These are phyloP conservation scores for Termitomyces sp. DNA, from an alignment of 768 basidiomycete species.

Conservation along the genomic window DNA sequence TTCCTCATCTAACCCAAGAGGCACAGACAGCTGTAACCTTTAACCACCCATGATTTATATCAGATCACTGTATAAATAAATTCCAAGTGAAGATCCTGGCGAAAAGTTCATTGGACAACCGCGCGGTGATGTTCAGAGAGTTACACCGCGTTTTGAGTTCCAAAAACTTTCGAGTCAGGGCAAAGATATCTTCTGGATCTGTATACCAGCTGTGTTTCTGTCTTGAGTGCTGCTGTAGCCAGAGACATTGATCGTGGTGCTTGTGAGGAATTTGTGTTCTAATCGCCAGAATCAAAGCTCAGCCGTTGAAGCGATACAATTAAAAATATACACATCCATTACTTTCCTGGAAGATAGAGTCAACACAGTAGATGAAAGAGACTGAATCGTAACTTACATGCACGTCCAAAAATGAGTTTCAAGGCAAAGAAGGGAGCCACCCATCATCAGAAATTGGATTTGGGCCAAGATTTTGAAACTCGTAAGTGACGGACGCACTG, in stretches of 20 bases:
- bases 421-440: too few relatives aligned
- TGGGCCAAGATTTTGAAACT: too few relatives aligned
- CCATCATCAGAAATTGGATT: too few relatives aligned
- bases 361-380: not conserved
- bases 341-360: not conserved
- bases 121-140: too few relatives aligned
- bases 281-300: not conserved
- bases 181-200: not conserved
- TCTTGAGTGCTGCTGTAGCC: not conserved
- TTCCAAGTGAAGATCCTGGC: not conserved
- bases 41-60: not conserved
- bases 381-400: not conserved
- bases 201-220: not conserved
- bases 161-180: too few relatives aligned
- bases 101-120: not conserved
- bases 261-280: not conserved
- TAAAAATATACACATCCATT: not conserved
- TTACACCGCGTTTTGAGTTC: too few relatives aligned
- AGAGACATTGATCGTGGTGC: not conserved
- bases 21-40: not conserved
- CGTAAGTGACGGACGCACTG: too few relatives aligned
- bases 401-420: too few relatives aligned
- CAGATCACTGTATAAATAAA: not conserved
- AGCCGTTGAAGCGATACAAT: not conserved
- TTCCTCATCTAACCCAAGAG: too few relatives aligned